A percentile compares a stretch with the other conserved stretches of the same genome.
Conservation (phyloP, 345 rosid species). For the Noccaea caerulescens region DNA sequence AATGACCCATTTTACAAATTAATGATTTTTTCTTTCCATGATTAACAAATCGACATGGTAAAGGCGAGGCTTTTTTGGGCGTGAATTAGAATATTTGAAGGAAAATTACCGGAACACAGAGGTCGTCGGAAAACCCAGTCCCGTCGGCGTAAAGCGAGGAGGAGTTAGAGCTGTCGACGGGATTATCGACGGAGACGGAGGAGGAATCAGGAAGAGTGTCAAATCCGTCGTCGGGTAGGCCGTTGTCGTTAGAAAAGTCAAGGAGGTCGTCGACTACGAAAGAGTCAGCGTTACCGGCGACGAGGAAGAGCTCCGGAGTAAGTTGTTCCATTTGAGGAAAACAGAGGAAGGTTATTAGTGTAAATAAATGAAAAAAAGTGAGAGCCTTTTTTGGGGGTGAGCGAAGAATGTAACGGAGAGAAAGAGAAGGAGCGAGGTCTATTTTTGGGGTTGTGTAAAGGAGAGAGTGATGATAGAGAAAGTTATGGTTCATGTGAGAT, state of each 20-base stretch:
- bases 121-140: conserved; percentile 56
- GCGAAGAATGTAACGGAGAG: conserved; percentile 39
- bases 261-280: conserved; percentile 93
- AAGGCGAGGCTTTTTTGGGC: neutral
- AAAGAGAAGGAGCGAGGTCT: conserved; percentile 29
- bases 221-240: conserved; percentile 42
- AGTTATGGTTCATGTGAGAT: conserved; percentile 45
- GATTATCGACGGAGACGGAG: conserved; percentile 15
- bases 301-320: conserved; percentile 37
- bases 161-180: conserved; percentile 40
- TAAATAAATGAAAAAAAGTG: conserved; percentile 24
- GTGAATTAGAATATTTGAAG: neutral
- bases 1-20: neutral
- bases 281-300: conserved; percentile 53
- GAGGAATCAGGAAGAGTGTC: conserved; percentile 56
- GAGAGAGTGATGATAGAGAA: conserved; percentile 46
- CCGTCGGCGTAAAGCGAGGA: conserved; percentile 49
- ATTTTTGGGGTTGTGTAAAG: conserved; percentile 39
- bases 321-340: conserved; percentile 35
- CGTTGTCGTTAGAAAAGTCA: conserved; percentile 81
- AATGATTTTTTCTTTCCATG: neutral
- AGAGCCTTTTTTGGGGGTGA: conserved; percentile 1
- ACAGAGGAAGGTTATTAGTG: conserved; percentile 17
- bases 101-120: conserved; percentile 77
- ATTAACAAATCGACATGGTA: neutral